Percentiles rank a stretch among this genome's conserved stretches.
These are phyloP conservation scores for Apiotrichum akiyoshidainum DNA, from an alignment of 1,284 basidiomycete genomes.

Conservation along the genomic window DNA sequence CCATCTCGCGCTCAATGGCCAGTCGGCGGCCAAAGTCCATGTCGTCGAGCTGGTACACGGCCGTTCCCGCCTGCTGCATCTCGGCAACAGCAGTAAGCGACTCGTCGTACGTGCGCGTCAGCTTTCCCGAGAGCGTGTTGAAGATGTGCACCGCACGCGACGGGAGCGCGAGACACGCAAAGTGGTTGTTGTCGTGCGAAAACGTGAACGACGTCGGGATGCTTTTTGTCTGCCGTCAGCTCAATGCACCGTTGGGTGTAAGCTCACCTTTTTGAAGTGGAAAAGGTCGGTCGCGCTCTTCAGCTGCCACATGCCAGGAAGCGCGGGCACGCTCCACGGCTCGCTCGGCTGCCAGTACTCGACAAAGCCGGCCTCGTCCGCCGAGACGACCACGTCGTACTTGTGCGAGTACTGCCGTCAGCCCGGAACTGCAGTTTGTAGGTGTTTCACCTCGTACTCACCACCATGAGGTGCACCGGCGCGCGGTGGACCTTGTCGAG, in stretches of 20 bases:
- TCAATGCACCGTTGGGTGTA: too few species aligned
- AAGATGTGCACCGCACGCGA: conserved; percentile 93
- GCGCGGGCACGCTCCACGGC: conserved; percentile 76
- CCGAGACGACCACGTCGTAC: conserved; percentile 88
- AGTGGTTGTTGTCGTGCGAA: conserved; percentile 80
- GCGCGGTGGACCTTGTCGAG: conserved; percentile 75
- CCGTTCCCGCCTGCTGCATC: conserved; percentile 93
- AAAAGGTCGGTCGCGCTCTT: conserved; percentile 92
- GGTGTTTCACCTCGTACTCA: conserved; percentile 52
- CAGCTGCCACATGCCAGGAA: conserved; percentile 79
- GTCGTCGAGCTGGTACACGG: conserved; percentile 87
- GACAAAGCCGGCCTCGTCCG: conserved; percentile 89
- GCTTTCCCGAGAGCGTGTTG: conserved; percentile 82
- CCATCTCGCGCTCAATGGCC: conserved; percentile 86
- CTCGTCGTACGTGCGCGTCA: conserved; percentile 92
- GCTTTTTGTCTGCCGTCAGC: conserved; percentile 76
- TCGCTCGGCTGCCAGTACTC: conserved; percentile 94
- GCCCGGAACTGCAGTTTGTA: background rate
- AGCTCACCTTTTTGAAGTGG: conserved; percentile 80
- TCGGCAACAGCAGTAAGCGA: conserved; percentile 86
- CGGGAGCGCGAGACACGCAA: conserved; percentile 85
- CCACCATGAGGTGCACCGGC: conserved; percentile 86
- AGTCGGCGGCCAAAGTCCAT: conserved; percentile 99
- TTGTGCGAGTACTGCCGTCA: conserved; percentile 73
- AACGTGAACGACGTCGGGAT: conserved; percentile 85